Evolutionary conservation across 2,329 filamentous ascomycete species (phyloP), one percentile per base, ranked within the genome.

Genomic region (Xylariaceae sp.): DNA sequence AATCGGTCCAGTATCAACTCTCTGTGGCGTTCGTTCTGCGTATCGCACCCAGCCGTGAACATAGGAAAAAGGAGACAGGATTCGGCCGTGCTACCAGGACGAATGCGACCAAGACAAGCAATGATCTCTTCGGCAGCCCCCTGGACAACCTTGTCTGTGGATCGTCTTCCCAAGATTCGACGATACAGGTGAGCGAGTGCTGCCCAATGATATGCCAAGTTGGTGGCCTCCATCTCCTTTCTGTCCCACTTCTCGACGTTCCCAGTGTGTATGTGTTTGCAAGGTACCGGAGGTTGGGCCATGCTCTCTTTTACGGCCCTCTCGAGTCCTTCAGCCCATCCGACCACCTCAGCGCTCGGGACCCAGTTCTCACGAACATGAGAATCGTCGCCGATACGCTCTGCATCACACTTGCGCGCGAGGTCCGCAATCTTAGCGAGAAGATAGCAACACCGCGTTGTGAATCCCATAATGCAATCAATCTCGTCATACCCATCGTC

Each of bases 391-490:
- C 81, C 77, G 54, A 88, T 83, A 16, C 87, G 83, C 60, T 83
- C 77, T 19, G 74, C 72, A 63, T 91, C 87, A 62, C 87, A 89
- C 52, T 79, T 73, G 46, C 85, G 80, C 2, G 87, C 84, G 41
- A 94, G 75, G 53, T 87, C 81, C 16, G 87, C 87, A 36, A 94
- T 82, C 53, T 84, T 81, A 1, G 87, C 85, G 9, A 94, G 76
- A 34, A 89, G 80, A 41, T 83, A 80, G 26, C 89, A 80, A 63
- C 85, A 90, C 34, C 81, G 79, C 19, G 82, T 85, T 0, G 87
- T 89, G 70, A 90, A 92, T 8, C 88, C 88, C 63, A 89, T 84
- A 57, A 92, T 85, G 69, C 88, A 94, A 70, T 91, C 89, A 53
- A 92, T 89, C 54, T 86, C 86, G 59, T 86, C 79, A 51, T 83